Evolutionary conservation across 73 alveolate genomes (phyloP), one percentile per base, ranked within the genome.

Genomic region (Stentor coeruleus): DNA sequence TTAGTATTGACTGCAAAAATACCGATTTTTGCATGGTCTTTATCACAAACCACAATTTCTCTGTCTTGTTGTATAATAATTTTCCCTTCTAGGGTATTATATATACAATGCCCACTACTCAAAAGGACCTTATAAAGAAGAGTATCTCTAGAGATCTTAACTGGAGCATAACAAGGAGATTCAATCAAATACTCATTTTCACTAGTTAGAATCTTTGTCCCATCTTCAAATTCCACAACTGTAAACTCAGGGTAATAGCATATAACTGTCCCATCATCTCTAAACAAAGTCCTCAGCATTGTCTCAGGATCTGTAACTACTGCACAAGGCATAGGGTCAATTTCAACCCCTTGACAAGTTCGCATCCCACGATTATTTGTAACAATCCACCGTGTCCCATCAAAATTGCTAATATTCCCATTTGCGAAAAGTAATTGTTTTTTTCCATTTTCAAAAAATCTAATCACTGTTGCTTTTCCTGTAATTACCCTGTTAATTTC

Each of bases 221-320:
- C 95, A 60, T 95, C 99, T 35, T 89, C 77, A 83, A 91, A 97
- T 86, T 89, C 91, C 35, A 95, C 86, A 87, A 84, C 88, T 36
- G 82, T 75, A n/a, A 91, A 74, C 42, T 90, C 93, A 85, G 94
- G 94, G 1, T 87, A 79, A 81, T 89, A 91, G 77, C 76, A 76
- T 35, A 95, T 90, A 59, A 93, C 84, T 41, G 90, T 90, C 3
- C 91, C 98, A 83, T 95, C 98, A 80, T 95, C 99, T 85, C 98
- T 86, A 60, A 93, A 74, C 93, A 90, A 87, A 60, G 93, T 93
- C 74, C 91, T 91, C 4, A 96, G 92, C 59, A 82, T 88, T 36
- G 97, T 89, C 39, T 86, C 95, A 6, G 95, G 91, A 84, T 93
- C 97, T 86, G 96, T 93, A 77, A 93, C 93, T 38, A 88, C 86